Conservation (phyloP, 495 filamentous ascomycete species). For the Pyrenula aspistea region DNA sequence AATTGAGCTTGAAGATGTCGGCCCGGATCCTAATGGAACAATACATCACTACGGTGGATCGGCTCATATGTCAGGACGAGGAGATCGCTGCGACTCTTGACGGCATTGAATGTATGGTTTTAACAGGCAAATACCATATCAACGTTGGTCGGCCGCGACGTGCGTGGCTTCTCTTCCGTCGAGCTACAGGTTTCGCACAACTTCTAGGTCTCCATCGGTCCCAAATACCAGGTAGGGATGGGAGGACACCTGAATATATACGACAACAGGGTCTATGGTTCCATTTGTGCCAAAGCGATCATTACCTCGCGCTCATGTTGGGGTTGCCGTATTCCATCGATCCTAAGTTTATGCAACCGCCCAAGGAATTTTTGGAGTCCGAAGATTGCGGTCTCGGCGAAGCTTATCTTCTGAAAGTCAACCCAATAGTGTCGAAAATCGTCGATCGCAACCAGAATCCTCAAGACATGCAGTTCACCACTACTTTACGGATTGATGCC, state of each 20-base stretch:
- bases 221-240: conserved; percentile 9
- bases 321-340: conserved; percentile 36
- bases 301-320: conserved; percentile 32
- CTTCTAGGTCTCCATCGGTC: conserved; percentile 31
- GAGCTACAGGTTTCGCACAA: conserved; percentile 34
- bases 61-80: conserved; percentile 32
- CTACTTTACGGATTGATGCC: conserved; percentile 33
- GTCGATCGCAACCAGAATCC: conserved; percentile 37
- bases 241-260: conserved; percentile 8
- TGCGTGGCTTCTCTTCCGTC: conserved; percentile 34
- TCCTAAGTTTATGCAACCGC: conserved; percentile 21
- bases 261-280: conserved; percentile 32
- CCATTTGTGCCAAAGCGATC: conserved; percentile 27
- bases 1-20: conserved; percentile 13
- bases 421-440: conserved; percentile 31
- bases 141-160: conserved; percentile 39
- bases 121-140: conserved; percentile 32
- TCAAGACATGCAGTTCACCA: conserved; percentile 20
- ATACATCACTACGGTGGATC: conserved; percentile 24
- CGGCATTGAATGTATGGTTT: conserved; percentile 35
- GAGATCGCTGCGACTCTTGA: conserved; percentile 34
- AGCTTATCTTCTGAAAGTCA: conserved; percentile 21
- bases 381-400: conserved; percentile 3
- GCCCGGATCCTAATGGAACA: conserved; percentile 15
- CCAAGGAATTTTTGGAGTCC: background rate